Evolutionary conservation across 164 flowering plant species (phyloP), one percentile per base, ranked within the genome.

Genomic region (Umbellularia californica): DNA sequence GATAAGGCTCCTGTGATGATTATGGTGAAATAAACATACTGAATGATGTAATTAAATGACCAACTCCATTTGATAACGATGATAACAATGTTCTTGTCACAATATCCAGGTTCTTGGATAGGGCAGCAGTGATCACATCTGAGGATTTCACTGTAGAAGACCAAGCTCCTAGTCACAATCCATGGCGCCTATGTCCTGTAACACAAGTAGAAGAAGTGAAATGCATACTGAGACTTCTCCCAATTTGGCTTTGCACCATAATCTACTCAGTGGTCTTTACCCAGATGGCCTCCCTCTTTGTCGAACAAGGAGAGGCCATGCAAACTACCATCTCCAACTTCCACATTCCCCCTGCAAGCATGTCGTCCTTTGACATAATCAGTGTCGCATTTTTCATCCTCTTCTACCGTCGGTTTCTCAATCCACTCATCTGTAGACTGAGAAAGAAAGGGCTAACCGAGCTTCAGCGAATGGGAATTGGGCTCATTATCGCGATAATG

Each of bases 261-360:
- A 70, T 89, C 69, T 95, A 92, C 85, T 95, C 98, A 0, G 95
- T 95, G 0, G 94, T 91, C 52, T 95, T 91, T 83, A 90, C 97
- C 11, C 97, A 95, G 65, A 95, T 95, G 97, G 97, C 98, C 10
- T 95, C 97, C 3, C 87, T 95, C 71, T 95, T 95, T 62, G 97
- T 95, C 2, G 98, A 89, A 76, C 98, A 95, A 82, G 98, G 98
- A 1, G 97, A 92, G 0, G 91, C 91, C 65, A 95, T 95, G 98
- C 85, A 83, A 41, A 87, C 92, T 19, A 83, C 87, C 0, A 60
- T 95, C 5, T 70, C 85, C 5, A 79, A 79, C 81, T 95, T 95
- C 82, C 75, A 73, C 28, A 85, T 91, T 74, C 98, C 98, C 2
- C 86, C 97, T 0, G 96, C 98, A 62, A 88, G 98, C 88, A 95